Evolutionary conservation across 164 flowering plant species (phyloP), one percentile per base, ranked within the genome.

Genomic region (Vitis riparia): DNA sequence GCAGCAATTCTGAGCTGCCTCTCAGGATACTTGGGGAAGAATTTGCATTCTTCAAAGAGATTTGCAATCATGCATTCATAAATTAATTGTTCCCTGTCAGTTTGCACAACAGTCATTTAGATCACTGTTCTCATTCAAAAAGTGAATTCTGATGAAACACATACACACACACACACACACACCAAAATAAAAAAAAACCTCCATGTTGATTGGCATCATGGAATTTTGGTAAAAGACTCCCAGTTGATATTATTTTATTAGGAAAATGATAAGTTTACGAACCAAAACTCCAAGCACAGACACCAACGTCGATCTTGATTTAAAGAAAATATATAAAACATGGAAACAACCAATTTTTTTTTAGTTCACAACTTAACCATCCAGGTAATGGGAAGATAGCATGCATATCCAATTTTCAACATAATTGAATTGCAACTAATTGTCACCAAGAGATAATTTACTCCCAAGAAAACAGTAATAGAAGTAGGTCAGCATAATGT

Each of bases 1-100:
- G 98, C 98, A 59, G 96, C 93, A 73, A 96, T 87, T 77, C 80
- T 92, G 16, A 96, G 91, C 79, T 96, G 97, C 69, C 69, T 87
- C 71, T 96, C 99, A 30, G 99, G 98, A 79, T 93, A 96, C 79
- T 86, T 92, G 48, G 92, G 91, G 68, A 93, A 92, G 80, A 96
- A 96, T 67, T 79, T 84, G 82, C 88, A 91, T 76, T 92, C 99
- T 69, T 96, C 99, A 76, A 96, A 93, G 32, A 96, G 81, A 77
- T 92, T 92, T 11, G 76, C 84, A 52, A 96, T 87, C 89, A 93
- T 93, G 83, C 97, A 93, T 64, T 89, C 92, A 79, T 77, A 93
- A 59, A 96, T 91, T 16, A 72, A 75, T 58, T 86, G 77, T 69
- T 96, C 97, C 95, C 98, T 96, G 95, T 51, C 50, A 80, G 60